These are phyloP conservation scores for Globisporangium uncinulatum DNA, from an alignment of 352 stramenopile genomes.

Conservation along the genomic window DNA sequence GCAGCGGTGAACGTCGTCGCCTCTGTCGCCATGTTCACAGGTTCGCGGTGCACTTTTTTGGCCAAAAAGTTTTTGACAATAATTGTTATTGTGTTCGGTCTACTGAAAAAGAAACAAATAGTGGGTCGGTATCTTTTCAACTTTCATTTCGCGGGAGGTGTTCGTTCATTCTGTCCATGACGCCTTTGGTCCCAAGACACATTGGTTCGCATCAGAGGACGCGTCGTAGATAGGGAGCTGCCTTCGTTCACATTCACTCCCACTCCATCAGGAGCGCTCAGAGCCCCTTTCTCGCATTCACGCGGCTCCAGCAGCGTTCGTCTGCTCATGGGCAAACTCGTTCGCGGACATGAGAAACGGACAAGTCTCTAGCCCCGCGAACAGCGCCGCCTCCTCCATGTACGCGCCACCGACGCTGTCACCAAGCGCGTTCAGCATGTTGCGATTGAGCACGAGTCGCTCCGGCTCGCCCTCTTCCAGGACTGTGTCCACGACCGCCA, in stretches of 20 bases:
- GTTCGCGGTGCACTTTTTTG: too few relatives aligned
- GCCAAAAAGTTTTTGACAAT: background rate
- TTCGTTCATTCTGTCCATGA: background rate
- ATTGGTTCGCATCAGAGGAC: too few relatives aligned
- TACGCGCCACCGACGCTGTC: constrained; percentile 6
- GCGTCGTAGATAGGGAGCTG: background rate
- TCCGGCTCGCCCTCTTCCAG: background rate
- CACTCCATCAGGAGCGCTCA: background rate
- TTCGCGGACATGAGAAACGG: constrained; percentile 8
- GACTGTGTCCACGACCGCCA: background rate
- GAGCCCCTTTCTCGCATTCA: background rate
- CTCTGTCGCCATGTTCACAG: background rate
- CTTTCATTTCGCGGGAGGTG: too few relatives aligned
- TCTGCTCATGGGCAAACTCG: constrained; percentile 5
- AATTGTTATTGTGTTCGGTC: background rate
- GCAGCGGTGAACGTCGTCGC: constrained; percentile 57
- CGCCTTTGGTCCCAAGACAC: too few relatives aligned
- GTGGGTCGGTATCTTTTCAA: too few relatives aligned
- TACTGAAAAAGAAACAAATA: background rate
- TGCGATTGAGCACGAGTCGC: constrained; percentile 4
- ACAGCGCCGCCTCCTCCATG: constrained; percentile 2
- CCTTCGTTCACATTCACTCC: background rate
- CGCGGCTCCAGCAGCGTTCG: constrained; percentile 6
- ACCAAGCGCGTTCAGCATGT: constrained; percentile 2
- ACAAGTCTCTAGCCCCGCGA: constrained; percentile 5